Evolutionary conservation across 1,284 basidiomycete species (phyloP).

Genomic region (Cutaneotrichosporon cutaneum): DNA sequence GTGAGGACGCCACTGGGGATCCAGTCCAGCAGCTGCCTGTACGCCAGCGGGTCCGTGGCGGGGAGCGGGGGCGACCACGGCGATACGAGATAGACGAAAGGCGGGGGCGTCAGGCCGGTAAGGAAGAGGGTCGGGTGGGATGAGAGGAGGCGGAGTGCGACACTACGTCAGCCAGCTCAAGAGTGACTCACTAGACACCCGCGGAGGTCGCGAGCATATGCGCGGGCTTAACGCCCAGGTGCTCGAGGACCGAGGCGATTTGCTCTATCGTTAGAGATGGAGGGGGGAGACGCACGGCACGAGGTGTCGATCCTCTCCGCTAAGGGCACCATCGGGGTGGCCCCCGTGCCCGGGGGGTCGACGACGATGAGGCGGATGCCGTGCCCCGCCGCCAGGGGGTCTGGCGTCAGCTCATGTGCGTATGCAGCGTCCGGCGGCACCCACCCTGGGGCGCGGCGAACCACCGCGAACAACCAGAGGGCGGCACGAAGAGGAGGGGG

Average conservation of each 20-base stretch:
- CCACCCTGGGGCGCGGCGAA: constrained; percentile 47
- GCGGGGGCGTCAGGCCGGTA: constrained; percentile 34
- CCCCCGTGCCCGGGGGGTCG: constrained; percentile 48
- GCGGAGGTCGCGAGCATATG: constrained; percentile 45
- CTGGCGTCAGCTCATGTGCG: constrained; percentile 21
- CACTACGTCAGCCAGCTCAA: constrained; percentile 23
- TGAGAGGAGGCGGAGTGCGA: constrained; percentile 41
- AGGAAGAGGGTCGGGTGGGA: constrained; percentile 33
- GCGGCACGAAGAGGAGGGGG: constrained; percentile 41
- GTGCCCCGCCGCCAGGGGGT: constrained; percentile 41
- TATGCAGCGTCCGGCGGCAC: constrained; percentile 1
- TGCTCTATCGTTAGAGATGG: constrained; percentile 33
- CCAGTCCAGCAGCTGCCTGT: constrained; percentile 44
- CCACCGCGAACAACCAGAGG: constrained; percentile 48
- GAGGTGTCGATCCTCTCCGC: constrained; percentile 36
- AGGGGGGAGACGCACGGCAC: constrained; percentile 32
- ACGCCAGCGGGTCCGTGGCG: constrained; percentile 36
- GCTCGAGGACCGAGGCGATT: constrained; percentile 45
- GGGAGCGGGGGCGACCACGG: constrained; percentile 48
- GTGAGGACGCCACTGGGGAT: constrained; percentile 44
- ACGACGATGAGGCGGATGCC: constrained; percentile 45
- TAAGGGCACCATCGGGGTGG: constrained; percentile 38
- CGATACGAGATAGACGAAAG: constrained; percentile 40
- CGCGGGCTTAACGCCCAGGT: constrained; percentile 36
- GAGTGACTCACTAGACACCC: constrained; percentile 42